Percentiles rank a stretch among this genome's conserved stretches.
Conservation (phyloP, 2,329 filamentous ascomycete genomes). For the Colletotrichum tamarilloi region DNA sequence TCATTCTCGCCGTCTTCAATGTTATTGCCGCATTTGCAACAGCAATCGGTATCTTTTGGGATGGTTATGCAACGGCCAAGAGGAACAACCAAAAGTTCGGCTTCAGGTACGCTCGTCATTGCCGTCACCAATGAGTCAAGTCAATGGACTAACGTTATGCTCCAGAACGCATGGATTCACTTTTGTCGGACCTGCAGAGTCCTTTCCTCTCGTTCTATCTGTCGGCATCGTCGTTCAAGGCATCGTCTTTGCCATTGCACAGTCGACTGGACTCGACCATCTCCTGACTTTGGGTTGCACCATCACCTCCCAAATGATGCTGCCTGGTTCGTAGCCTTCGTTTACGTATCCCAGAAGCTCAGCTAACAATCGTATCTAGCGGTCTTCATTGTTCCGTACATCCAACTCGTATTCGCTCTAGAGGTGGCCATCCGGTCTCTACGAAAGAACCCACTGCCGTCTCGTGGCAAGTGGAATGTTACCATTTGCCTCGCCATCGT, state of each 20-base stretch:
- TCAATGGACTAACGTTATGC: background rate
- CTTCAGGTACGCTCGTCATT: constrained; percentile 50
- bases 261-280: constrained; percentile 64
- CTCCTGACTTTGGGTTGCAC: constrained; percentile 65
- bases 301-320: constrained; percentile 66
- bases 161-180: constrained; percentile 51
- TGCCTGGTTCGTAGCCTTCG: constrained; percentile 61
- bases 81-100: constrained; percentile 52
- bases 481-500: constrained; percentile 65
- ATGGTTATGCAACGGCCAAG: constrained; percentile 61
- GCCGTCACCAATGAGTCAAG: background rate
- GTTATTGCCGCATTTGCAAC: constrained; percentile 67
- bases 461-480: constrained; percentile 69
- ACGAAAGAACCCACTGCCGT: constrained; percentile 65
- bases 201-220: constrained; percentile 67
- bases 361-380: constrained; percentile 55
- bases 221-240: constrained; percentile 69
- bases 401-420: constrained; percentile 73
- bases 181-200: constrained; percentile 59
- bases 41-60: constrained; percentile 66
- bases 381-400: constrained; percentile 73
- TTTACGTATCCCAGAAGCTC: background rate
- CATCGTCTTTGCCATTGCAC: constrained; percentile 66
- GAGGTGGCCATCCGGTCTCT: constrained; percentile 70
- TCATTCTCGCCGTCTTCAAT: constrained; percentile 72